Percentiles rank a stretch among this genome's conserved stretches.
Conservation (phyloP, 2,329 filamentous ascomycete species). For the Monilinia fructicola region DNA sequence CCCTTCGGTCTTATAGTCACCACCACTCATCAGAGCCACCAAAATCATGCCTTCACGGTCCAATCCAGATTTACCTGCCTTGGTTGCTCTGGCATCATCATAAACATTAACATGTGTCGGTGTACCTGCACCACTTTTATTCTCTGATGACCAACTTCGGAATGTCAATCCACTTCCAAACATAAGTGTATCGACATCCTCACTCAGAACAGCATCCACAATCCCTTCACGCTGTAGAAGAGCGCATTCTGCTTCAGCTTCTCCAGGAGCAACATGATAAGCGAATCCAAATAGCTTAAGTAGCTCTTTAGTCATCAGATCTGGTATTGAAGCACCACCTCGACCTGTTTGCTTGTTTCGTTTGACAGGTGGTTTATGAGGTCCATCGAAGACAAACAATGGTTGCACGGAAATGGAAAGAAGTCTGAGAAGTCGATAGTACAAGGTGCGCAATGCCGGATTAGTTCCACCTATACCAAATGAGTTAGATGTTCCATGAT, state of each 20-base stretch:
- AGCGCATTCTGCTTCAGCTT: constrained; percentile 95
- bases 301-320: constrained; percentile 77
- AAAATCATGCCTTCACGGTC: constrained; percentile 89
- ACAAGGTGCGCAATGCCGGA: constrained; percentile 85
- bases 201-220: constrained; percentile 90
- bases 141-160: constrained; percentile 79
- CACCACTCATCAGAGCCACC: constrained; percentile 90
- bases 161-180: constrained; percentile 82
- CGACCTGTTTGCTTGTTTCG: constrained; percentile 73
- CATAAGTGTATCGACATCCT: constrained; percentile 97
- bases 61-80: constrained; percentile 54
- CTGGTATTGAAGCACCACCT: constrained; percentile 64
- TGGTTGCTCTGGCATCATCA: constrained; percentile 61
- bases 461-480: constrained; percentile 69
- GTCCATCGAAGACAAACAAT: constrained; percentile 88
- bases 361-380: constrained; percentile 82
- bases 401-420: constrained; percentile 77
- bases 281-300: constrained; percentile 83
- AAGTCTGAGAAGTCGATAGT: constrained; percentile 82
- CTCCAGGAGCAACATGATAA: constrained; percentile 83
- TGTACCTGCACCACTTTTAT: constrained; percentile 58
- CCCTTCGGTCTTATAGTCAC: constrained; percentile 88
- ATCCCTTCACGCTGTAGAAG: constrained; percentile 76
- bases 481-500: constrained; percentile 19
- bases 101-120: constrained; percentile 89